Evolutionary conservation across 1,139 yeast genomes (phyloP), one percentile per base, ranked within the genome.

Genomic region (Suhomyces chickasaworum): DNA sequence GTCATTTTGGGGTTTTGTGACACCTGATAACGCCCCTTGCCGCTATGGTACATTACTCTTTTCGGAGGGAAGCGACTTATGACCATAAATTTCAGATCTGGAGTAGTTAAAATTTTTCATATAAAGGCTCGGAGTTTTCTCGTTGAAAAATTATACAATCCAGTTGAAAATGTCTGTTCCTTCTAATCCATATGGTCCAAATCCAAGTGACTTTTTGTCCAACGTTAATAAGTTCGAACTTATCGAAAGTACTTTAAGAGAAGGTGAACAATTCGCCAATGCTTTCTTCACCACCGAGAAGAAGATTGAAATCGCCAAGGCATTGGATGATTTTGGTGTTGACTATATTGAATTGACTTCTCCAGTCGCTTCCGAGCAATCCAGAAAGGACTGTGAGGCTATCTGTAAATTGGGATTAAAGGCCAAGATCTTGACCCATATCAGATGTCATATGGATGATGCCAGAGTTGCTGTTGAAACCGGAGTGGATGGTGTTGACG

Each of bases 201-300:
- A 79, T 56, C 83, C 84, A n/a, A 72, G 80, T 30, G 83, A 79
- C 61, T 78, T 63, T 55, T 66, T 79, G 46, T 78, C 83, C 37
- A 79, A 79, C 51, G 84, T 79, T 29, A 66, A 72, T 47, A 70
- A 69, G 56, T 79, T 79, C 59, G 74, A 79, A 61, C 60, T 79
- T 44, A 79, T 79, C 52, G 84, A 79, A 58, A 73, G 80, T 40
- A 79, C 84, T 4, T 67, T 79, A 44, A 71, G 84, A 68, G 84
- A 79, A 63, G 84, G 84, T 54, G 84, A 79, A 59, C 84, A 79
- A 62, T 79, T 79, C 55, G 83, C 84, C 57, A 79, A 79, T 57
- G 77, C 84, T 4, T 79, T 79, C 53, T 79, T 78, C 66, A 69
- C 73, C 41, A 70, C 81, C 17, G 83, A 78, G 53, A 77, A 71